A percentile compares a stretch with the other conserved stretches of the same genome.
These are phyloP conservation scores for Pholiota conissans DNA, from an alignment of 768 basidiomycete genomes.

Conservation along the genomic window DNA sequence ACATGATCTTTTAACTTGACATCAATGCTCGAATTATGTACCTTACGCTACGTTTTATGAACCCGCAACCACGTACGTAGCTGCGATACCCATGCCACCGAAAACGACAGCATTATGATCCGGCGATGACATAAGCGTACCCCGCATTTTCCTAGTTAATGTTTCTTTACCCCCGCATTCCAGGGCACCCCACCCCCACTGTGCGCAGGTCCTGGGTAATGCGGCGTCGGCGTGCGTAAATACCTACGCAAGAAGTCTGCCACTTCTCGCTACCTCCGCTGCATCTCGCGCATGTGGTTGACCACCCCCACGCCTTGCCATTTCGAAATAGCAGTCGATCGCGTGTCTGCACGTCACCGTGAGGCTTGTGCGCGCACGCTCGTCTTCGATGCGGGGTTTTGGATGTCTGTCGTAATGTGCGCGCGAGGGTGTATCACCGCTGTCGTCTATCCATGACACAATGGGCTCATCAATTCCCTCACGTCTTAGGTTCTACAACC, in stretches of 20 bases:
- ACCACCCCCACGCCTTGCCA: background rate
- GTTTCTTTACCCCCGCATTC: conserved; percentile 6
- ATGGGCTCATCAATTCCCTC: background rate
- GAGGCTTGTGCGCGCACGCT: background rate
- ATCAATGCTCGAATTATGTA: background rate
- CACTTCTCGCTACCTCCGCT: background rate
- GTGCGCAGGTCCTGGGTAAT: background rate
- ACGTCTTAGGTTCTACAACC: background rate
- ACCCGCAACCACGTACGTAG: background rate
- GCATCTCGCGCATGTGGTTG: background rate
- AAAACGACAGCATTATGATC: conserved; percentile 4
- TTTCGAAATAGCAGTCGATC: background rate
- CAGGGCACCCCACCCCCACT: conserved; percentile 7
- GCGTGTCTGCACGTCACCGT: background rate
- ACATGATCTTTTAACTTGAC: background rate
- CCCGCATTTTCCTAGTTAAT: conserved; percentile 1
- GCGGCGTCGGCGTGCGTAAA: conserved; percentile 1
- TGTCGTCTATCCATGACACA: background rate
- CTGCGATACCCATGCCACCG: background rate
- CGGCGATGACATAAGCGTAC: conserved; percentile 5
- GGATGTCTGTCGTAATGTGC: background rate
- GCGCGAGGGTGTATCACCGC: background rate
- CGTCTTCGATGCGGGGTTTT: conserved; percentile 4
- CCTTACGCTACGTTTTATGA: background rate
- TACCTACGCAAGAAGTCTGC: background rate